phyloP scores from a whole-genome alignment of 805 yeast species.

The Candida sonorensis region DNA sequence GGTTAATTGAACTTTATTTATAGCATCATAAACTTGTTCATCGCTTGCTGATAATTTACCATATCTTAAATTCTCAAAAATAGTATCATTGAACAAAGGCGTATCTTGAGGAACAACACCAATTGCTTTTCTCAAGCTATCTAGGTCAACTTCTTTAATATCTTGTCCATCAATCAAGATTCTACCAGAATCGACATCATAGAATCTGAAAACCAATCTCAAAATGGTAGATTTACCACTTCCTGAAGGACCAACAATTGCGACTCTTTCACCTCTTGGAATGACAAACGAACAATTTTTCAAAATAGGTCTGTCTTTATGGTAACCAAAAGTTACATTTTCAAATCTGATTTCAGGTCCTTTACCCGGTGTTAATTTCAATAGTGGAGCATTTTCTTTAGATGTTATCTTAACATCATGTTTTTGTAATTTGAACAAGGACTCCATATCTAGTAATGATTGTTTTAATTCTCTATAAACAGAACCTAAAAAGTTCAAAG shows the following conservation, averaged over 20 bases:
- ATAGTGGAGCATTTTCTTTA: constrained; percentile 53
- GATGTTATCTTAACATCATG: constrained; percentile 64
- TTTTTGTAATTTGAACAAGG: constrained; percentile 77
- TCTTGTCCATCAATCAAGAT: constrained; percentile 87
- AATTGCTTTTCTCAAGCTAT: constrained; percentile 62
- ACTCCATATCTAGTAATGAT: constrained; percentile 91
- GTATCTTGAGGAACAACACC: constrained; percentile 99
- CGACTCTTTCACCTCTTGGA: constrained; percentile 88
- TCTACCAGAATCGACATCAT: constrained; percentile 73
- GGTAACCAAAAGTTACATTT: constrained; percentile 89
- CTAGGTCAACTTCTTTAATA: constrained; percentile 64
- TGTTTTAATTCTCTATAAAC: constrained; percentile 94
- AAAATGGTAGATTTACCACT: constrained; percentile 91
- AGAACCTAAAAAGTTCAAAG: constrained; percentile 88
- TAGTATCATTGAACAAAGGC: constrained; percentile 88
- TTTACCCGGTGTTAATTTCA: constrained; percentile 33
- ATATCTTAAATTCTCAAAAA: constrained; percentile 79
- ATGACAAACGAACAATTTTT: constrained; percentile 74
- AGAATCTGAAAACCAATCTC: constrained; percentile 79
- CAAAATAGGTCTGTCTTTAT: constrained; percentile 80
- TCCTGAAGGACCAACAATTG: constrained; percentile 95
- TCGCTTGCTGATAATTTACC: constrained; percentile 72
- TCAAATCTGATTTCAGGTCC: constrained; percentile 84
- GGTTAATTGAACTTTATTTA: constrained; percentile 64
- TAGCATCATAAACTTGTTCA: constrained; percentile 59